Percentiles rank a stretch among this genome's conserved stretches.
Evolutionary conservation across 2,329 filamentous ascomycete species (phyloP).

Genomic region (Colletotrichum sp.): DNA sequence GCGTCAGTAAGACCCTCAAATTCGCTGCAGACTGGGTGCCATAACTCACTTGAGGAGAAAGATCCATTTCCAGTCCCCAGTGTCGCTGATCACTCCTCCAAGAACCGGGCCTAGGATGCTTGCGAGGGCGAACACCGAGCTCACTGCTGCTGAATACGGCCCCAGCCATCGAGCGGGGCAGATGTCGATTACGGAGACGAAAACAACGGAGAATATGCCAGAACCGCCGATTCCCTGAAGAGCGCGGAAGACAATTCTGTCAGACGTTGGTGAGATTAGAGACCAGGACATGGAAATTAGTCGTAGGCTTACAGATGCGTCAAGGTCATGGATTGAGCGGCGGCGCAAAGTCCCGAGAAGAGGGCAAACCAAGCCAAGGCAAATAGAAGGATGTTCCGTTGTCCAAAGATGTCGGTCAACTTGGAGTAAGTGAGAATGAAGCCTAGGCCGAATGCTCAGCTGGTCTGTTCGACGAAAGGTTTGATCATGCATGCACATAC

Average conservation of each 20-base stretch:
- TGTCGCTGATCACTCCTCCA: slow-evolving; percentile 34
- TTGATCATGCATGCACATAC: background rate
- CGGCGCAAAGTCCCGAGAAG: background rate
- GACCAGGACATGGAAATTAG: accelerated
- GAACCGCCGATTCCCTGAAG: slow-evolving; percentile 43
- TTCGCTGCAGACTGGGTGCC: background rate
- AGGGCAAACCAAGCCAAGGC: background rate
- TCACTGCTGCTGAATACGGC: slow-evolving; percentile 21
- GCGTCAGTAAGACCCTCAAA: background rate
- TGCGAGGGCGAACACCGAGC: slow-evolving; percentile 46
- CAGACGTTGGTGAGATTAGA: background rate
- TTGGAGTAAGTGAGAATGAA: background rate
- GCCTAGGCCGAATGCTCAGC: background rate
- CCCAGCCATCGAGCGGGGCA: slow-evolving; percentile 4
- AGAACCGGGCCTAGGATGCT: slow-evolving; percentile 43
- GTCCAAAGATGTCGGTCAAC: background rate
- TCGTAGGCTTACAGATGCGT: background rate
- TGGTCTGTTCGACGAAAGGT: background rate
- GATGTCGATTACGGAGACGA: background rate
- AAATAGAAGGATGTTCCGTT: background rate
- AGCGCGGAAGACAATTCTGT: slow-evolving; percentile 43
- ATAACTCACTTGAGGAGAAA: background rate
- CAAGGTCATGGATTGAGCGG: background rate
- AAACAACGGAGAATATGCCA: background rate
- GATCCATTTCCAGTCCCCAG: background rate